Percentiles rank a stretch among this genome's conserved stretches.
These are phyloP conservation scores for Astragalus glycyphyllos DNA, from an alignment of 306 rosid species.

Conservation along the genomic window DNA sequence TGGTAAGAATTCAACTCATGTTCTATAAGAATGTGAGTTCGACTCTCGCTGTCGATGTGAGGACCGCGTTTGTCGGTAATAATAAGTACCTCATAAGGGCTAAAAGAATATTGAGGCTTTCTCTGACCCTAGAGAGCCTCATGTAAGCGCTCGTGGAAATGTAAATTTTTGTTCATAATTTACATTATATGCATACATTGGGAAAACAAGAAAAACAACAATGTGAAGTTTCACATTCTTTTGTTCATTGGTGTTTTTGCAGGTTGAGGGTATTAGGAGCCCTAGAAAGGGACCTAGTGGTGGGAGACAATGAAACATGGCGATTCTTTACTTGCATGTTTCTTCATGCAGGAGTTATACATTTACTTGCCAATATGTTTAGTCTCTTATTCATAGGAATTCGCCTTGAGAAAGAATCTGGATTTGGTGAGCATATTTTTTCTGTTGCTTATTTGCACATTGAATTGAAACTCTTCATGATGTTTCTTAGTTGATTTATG, in stretches of 20 bases:
- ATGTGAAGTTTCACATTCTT: not conserved
- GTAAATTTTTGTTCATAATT: too few relatives aligned
- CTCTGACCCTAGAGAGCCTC: too few relatives aligned
- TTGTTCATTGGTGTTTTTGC: slow-evolving; percentile 36
- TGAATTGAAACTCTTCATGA: not conserved
- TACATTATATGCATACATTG: not conserved
- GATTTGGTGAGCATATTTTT: slow-evolving; percentile 63
- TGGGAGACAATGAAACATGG: slow-evolving; percentile 66
- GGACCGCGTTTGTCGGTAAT: too few relatives aligned
- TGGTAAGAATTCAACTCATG: too few relatives aligned
- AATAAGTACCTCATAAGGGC: too few relatives aligned
- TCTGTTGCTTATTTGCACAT: not conserved
- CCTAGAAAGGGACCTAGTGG: slow-evolving; percentile 56
- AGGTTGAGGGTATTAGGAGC: slow-evolving; percentile 75
- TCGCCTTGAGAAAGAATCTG: slow-evolving; percentile 87
- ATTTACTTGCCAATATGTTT: slow-evolving; percentile 74
- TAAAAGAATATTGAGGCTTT: too few relatives aligned
- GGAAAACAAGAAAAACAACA: not conserved
- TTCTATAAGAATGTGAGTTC: too few relatives aligned
- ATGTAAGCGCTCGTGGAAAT: too few relatives aligned
- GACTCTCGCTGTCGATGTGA: too few relatives aligned
- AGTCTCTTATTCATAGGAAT: slow-evolving; percentile 82
- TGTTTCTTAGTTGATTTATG: not conserved
- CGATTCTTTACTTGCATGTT: slow-evolving; percentile 82
- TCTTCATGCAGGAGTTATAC: slow-evolving; percentile 94